Base-by-base conservation (phyloP, 2,329 filamentous ascomycete species). In the Penicillium verrucosum region DNA sequence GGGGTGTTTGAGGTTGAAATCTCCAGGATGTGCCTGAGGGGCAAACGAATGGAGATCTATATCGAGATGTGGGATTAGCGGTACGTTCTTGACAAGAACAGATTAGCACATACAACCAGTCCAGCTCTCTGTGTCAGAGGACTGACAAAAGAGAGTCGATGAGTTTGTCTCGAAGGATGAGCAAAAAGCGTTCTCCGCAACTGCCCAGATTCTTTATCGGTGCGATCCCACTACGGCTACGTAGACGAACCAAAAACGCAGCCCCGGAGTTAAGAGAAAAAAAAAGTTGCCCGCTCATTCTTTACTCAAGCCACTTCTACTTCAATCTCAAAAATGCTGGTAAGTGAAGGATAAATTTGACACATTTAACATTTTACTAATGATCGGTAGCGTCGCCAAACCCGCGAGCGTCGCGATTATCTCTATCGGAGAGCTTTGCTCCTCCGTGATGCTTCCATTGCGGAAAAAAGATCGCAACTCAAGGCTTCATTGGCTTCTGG, bases 381-480 rank as follows among this genome's bases (percentile, higher is more conserved):
- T 57, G 18, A 56, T 53, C 14, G 44, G 36, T 63, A 84, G 78
- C 84, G 88, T 68, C 84, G 87, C 81, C 88, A 91, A 82, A 87
- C 88, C 60, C 85, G 89, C 65, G 86, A 92, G 75, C 82, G 90
- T 67, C 83, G 89, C 66, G 90, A 95, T 72, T 95, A 97, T 75
- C 86, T 99, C 67, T 96, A 97, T 75, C 86, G 93, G 59, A 88
- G 90, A 69, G 93, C 94, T 37, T 82, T 97, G 56, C 87, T 91
- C 23, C 84, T 97, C 42, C 87, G 89, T 65, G 91, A 97, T 78
- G 93, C 93, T 60, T 93, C 96, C 70, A 95, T 95, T 63, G 89
- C 89, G 56, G 90, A 96, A 73, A 96, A 96, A 75, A 83, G 93
- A 67, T 89, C 92, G 38, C 90, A 95, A 72, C 79, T 99, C 53